These are phyloP conservation scores for Fusarium oligoseptatum DNA, from an alignment of 2,329 filamentous ascomycete species.

Conservation along the genomic window DNA sequence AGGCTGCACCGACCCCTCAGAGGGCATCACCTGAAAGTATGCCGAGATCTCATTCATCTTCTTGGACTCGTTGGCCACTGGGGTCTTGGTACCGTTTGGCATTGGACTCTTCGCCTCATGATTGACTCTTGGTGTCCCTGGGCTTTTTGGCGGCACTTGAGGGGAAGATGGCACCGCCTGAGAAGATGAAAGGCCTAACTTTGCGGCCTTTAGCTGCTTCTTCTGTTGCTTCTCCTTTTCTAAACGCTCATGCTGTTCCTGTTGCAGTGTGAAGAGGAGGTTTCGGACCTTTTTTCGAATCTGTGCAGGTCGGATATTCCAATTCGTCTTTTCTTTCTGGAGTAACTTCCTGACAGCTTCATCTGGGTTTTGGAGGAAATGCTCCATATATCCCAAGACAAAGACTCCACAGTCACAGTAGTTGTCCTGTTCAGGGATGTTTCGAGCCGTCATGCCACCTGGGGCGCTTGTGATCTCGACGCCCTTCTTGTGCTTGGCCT, in stretches of 20 bases:
- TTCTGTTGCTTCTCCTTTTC: constrained; percentile 55
- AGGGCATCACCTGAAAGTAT: constrained; percentile 24
- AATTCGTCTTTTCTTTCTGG: constrained; percentile 64
- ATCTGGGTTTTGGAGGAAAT: constrained; percentile 83
- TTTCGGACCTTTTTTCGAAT: constrained; percentile 76
- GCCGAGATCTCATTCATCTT: constrained; percentile 18
- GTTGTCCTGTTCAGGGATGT: constrained; percentile 85
- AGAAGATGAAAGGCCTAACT: constrained; percentile 37
- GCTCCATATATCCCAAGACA: constrained; percentile 84
- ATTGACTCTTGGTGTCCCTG: constrained; percentile 26
- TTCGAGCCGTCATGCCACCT: constrained; percentile 75
- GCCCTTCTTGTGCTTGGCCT: constrained; percentile 74
- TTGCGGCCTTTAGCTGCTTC: constrained; percentile 47
- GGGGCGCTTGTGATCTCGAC: constrained; percentile 55
- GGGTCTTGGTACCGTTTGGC: constrained; percentile 11
- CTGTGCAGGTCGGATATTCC: constrained; percentile 68
- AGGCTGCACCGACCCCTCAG: constrained; percentile 16
- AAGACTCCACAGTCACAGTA: constrained; percentile 92
- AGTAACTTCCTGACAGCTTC: constrained; percentile 77
- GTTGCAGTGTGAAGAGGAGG: constrained; percentile 73
- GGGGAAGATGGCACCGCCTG: constrained; percentile 34
- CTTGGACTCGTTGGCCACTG: background rate
- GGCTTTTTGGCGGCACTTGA: constrained; percentile 19
- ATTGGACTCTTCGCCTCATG: constrained; percentile 14
- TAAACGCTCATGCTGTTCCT: constrained; percentile 64